Percentiles rank a stretch among this genome's conserved stretches.
Conservation (phyloP, 2,329 filamentous ascomycete genomes). For the Graphiopsis chlorocephala region DNA sequence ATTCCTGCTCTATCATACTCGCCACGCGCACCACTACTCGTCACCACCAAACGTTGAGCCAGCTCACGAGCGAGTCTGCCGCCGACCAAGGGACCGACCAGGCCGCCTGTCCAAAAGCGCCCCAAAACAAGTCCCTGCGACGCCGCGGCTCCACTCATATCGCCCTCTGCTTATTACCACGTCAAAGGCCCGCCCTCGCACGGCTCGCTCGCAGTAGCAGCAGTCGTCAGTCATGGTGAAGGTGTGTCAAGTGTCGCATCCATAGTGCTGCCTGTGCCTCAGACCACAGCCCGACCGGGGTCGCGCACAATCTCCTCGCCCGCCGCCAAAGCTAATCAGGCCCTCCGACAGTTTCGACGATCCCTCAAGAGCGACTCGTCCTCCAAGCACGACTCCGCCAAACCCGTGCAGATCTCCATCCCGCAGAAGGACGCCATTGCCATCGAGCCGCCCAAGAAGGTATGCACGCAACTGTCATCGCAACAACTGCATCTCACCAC, state of each 20-base stretch:
- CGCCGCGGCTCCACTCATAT: constrained; percentile 12
- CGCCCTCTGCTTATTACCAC: constrained; percentile 4
- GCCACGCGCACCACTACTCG: background rate
- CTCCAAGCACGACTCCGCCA: constrained; percentile 59
- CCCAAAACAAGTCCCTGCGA: background rate
- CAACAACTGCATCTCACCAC: background rate
- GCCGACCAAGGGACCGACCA: background rate
- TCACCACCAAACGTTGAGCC: background rate
- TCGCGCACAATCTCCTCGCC: background rate
- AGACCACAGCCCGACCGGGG: background rate
- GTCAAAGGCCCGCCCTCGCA: background rate
- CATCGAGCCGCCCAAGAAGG: constrained; percentile 91
- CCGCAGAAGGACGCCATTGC: constrained; percentile 82
- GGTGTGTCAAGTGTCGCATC: constrained; percentile 19
- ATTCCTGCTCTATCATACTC: background rate
- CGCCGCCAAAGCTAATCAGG: background rate
- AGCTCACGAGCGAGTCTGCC: background rate
- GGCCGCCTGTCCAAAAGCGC: background rate
- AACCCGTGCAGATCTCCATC: constrained; percentile 71
- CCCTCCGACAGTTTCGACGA: constrained; percentile 59
- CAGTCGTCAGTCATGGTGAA: constrained; percentile 20
- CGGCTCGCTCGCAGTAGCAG: background rate
- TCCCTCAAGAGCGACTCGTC: constrained; percentile 76
- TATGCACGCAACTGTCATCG: constrained; percentile 40
- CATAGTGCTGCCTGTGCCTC: background rate